Evolutionary conservation across 2,329 filamentous ascomycete species (phyloP).

Genomic region (Helotiales sp.): DNA sequence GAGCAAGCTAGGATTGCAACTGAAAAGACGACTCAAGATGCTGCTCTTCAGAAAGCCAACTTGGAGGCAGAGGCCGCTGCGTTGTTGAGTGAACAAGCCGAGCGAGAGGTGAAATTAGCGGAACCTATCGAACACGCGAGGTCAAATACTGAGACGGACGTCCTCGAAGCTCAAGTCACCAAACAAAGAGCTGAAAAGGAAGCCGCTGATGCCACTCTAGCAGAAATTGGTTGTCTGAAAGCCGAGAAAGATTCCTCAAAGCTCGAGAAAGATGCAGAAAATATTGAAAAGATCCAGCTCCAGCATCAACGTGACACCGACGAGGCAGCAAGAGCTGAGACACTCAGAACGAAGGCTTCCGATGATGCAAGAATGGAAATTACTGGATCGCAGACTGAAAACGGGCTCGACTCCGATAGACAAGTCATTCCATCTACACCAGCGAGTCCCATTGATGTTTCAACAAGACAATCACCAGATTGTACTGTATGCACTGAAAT

Average conservation of each 20-base stretch:
- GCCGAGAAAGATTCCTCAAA: slow-evolving; percentile 4
- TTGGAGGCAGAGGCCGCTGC: not conserved
- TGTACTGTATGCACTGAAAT: not conserved
- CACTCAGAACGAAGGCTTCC: not conserved
- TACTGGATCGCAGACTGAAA: not conserved
- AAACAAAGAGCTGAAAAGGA: not conserved
- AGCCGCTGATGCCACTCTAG: not conserved
- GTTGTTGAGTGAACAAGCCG: not conserved
- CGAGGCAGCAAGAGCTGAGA: slow-evolving; percentile 1
- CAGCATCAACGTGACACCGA: not conserved
- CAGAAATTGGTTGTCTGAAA: not conserved
- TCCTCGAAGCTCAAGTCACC: not conserved
- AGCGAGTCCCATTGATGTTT: not conserved
- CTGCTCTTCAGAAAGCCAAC: not conserved
- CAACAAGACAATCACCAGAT: not conserved
- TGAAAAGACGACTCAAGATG: not conserved
- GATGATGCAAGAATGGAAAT: not conserved
- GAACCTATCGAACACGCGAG: not conserved
- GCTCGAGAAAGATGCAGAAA: not conserved
- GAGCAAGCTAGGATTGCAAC: not conserved
- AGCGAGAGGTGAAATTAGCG: not conserved
- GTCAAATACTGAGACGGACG: not conserved
- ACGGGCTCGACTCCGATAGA: not conserved
- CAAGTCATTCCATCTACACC: not conserved
- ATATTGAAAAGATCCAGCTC: not conserved